Evolutionary conservation across 164 flowering plant species (phyloP).

Genomic region (Vitis vinifera): ASM3070453v1 NC_081813.1:14031501-14032000

Average conservation of each 20-base stretch:
- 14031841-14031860: neutral
- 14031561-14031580: neutral
- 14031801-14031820: conserved; percentile 9
- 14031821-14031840: conserved; percentile 2
- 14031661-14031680: neutral
- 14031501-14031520: too few species aligned
- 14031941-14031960: too few species aligned
- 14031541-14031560: neutral
- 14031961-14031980: too few species aligned
- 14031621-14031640: neutral
- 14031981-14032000: too few species aligned
- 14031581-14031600: neutral
- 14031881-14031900: too few species aligned
- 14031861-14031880: too few species aligned
- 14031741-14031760: conserved; percentile 7
- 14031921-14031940: too few species aligned
- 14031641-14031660: too few species aligned
- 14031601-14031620: neutral
- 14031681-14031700: conserved; percentile 1
- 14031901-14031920: too few species aligned
- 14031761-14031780: conserved; percentile 8
- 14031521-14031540: neutral
- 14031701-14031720: neutral
- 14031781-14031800: conserved; percentile 7
- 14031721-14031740: too few species aligned